Percentiles rank a stretch among this genome's conserved stretches.
phyloP scores from a whole-genome alignment of 805 yeast genomes.

The Deakozyma indianensis region DNA sequence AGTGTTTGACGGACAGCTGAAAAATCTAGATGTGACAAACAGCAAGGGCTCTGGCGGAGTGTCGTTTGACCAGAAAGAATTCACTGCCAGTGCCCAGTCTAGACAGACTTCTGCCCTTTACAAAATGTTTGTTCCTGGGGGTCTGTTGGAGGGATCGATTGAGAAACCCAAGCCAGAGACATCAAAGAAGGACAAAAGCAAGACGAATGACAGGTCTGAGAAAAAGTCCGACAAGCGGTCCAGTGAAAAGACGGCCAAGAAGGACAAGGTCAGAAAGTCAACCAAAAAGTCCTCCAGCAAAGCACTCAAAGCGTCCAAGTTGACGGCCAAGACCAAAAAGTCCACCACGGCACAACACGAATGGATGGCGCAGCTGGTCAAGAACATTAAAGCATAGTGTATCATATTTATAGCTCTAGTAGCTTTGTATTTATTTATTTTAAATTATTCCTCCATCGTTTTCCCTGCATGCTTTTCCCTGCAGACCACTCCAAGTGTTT shows the following conservation, averaged over 20 bases:
- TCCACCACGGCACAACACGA: neutral
- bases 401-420: neutral
- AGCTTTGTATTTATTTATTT: neutral
- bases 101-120: slow-evolving; percentile 55
- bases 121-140: slow-evolving; percentile 77
- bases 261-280: neutral
- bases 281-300: neutral
- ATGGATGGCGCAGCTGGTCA: neutral
- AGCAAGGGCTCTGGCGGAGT: slow-evolving; percentile 24
- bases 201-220: neutral
- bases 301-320: neutral
- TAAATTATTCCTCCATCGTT: too few relatives aligned
- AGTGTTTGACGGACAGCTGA: slow-evolving; percentile 84
- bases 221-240: slow-evolving; percentile 4
- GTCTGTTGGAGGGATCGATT: slow-evolving; percentile 62
- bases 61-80: slow-evolving; percentile 40
- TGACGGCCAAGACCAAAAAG: neutral
- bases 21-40: slow-evolving; percentile 45
- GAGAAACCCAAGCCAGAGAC: slow-evolving; percentile 5
- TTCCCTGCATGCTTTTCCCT: too few relatives aligned
- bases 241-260: neutral
- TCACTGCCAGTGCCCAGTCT: slow-evolving; percentile 11
- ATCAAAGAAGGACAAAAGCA: slow-evolving; percentile 2
- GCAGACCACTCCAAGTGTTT: too few relatives aligned
- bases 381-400: neutral